Percentiles rank a stretch among this genome's conserved stretches.
phyloP scores from a whole-genome alignment of 2,329 filamentous ascomycete species.

The Ophiocordyceps sinensis region DNA sequence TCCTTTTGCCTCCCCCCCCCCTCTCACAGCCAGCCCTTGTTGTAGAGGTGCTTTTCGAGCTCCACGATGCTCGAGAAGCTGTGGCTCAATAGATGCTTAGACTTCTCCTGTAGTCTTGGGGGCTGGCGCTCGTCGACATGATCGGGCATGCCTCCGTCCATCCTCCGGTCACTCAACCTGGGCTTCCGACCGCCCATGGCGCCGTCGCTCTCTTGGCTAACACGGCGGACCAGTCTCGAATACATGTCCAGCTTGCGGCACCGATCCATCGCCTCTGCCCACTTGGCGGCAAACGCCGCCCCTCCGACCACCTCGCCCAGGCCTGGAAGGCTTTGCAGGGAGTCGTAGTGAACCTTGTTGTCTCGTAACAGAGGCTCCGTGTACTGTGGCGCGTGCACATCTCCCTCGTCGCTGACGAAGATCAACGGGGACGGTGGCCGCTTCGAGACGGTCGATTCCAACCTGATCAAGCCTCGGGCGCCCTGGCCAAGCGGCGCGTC shows the following conservation, averaged over 20 bases:
- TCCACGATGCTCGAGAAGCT: not conserved
- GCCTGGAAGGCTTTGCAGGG: slow-evolving; percentile 13
- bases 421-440: slow-evolving; percentile 2
- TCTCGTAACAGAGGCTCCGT: slow-evolving; percentile 9
- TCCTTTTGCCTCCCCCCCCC: too few relatives aligned
- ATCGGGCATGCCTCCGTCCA: slow-evolving; percentile 7
- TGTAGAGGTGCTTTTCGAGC: not conserved
- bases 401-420: slow-evolving; percentile 5
- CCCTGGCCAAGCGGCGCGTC: slow-evolving; percentile 14
- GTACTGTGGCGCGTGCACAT: slow-evolving; percentile 2
- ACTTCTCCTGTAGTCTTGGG: not conserved
- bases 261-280: slow-evolving; percentile 1
- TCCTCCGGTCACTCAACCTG: not conserved
- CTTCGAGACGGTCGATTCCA: slow-evolving; percentile 6
- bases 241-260: slow-evolving; percentile 10
- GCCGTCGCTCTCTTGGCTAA: not conserved
- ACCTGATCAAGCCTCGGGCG: slow-evolving; percentile 7
- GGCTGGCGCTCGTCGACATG: slow-evolving; percentile 9
- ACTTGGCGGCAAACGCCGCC: not conserved
- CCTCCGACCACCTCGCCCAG: slow-evolving; percentile 8
- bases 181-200: not conserved
- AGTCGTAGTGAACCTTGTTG: slow-evolving; percentile 14
- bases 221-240: slow-evolving; percentile 2
- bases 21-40: slow-evolving; percentile 1
- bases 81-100: not conserved